phyloP scores from a whole-genome alignment of 2,329 filamentous ascomycete genomes.

The Zymoseptoria passerinii region DNA sequence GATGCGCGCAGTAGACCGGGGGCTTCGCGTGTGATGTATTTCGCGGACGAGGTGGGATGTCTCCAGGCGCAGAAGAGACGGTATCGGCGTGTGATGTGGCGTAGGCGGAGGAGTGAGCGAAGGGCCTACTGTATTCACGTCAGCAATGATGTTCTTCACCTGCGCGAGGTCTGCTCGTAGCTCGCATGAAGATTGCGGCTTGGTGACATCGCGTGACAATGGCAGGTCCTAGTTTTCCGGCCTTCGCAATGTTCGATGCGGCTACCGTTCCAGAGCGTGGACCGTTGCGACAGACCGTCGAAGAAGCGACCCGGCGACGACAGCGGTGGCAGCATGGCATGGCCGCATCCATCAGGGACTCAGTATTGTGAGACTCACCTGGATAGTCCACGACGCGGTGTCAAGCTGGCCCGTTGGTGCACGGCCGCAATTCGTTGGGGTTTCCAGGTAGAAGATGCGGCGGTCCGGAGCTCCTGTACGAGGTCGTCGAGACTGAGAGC shows the following conservation, averaged over 20 bases:
- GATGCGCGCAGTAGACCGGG: constrained; percentile 5
- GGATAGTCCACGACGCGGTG: background rate
- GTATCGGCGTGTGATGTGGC: background rate
- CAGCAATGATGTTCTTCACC: background rate
- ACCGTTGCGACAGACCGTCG: background rate
- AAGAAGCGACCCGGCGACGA: background rate
- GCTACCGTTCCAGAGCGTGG: background rate
- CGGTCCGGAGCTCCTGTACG: background rate
- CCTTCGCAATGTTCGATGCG: background rate
- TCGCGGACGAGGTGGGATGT: background rate
- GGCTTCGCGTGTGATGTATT: background rate
- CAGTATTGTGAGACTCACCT: background rate
- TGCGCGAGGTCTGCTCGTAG: background rate
- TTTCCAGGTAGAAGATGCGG: background rate
- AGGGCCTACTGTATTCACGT: background rate
- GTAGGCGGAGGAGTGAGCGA: background rate
- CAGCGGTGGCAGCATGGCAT: background rate
- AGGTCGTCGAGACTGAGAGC: background rate
- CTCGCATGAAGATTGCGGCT: background rate
- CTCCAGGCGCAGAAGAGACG: background rate
- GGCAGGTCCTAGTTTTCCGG: background rate
- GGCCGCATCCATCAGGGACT: background rate
- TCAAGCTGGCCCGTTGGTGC: background rate
- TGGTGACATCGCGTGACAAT: background rate
- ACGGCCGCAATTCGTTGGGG: background rate